Evolutionary conservation across 352 stramenopile genomes (phyloP), one percentile per base, ranked within the genome.

Genomic region (Saprolegnia parasitica): DNA sequence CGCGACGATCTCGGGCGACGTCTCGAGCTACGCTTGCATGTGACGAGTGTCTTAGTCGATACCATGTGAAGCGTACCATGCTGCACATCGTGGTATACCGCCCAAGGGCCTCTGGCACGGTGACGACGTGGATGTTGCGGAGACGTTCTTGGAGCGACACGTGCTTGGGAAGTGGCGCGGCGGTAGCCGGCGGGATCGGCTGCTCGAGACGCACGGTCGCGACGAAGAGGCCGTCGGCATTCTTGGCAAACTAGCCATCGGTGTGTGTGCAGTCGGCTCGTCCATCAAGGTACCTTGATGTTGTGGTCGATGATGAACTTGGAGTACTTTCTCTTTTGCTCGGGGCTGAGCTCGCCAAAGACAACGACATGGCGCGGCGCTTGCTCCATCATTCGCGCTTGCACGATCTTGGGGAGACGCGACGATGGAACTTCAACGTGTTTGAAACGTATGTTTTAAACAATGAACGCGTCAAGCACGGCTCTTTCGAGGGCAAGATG

Each of bases 241-340:
- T 79, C 47, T 77, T 76, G 13, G 66, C 56, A 76, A 92, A 89
- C 84, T 92, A 71, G 18, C 39, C 9, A 1, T 10, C 1, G 5
- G n/a, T 37, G 21, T 40, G 26, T 3, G 5, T 16, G 15, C 16
- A 0, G 21, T 8, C 29, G 39, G n/a, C 23, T 5, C 1, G 49
- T 18, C 1, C 5, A 6, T 3, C 1, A 61, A 8, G 8, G 10
- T 45, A 89, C 84, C 74, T 87, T 76, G 13, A 89, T 75, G 29
- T 88, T 68, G 64, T 88, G 76, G 40, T 89, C 81, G 1, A 92
- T 68, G 40, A 92, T 72, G 26, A 92, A 89, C 18, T 78, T 80
- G 16, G 84, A 85, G 76, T 92, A 92, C 21, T 83, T 76, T 39
- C 82, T 78, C 66, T 79, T 80, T 21, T 78, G 77, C 20, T 74